phyloP scores from a whole-genome alignment of 257 asterid species.

The Solanum phureja region DNA sequence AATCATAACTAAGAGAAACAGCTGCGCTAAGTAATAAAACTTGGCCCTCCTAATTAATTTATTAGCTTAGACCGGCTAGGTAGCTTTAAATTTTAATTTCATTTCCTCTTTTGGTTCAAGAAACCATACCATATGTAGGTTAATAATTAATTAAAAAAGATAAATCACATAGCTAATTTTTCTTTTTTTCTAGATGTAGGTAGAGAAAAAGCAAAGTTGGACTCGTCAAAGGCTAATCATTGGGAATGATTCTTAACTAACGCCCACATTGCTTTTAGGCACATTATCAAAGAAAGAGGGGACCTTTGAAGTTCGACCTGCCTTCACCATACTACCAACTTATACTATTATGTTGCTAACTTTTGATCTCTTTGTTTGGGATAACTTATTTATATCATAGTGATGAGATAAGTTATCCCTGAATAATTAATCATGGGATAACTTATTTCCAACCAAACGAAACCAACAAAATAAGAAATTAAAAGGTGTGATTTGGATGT shows the following conservation, averaged over 20 bases:
- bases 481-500: background rate
- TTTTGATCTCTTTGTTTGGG: too few relatives aligned
- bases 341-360: too few relatives aligned
- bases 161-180: background rate
- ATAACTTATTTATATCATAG: too few relatives aligned
- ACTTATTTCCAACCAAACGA: too few relatives aligned
- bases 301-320: background rate
- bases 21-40: background rate
- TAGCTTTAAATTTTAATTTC: background rate
- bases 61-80: background rate
- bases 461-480: background rate
- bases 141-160: background rate
- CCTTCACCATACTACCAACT: background rate
- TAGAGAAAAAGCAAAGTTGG: slow-evolving; percentile 17
- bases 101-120: too few relatives aligned
- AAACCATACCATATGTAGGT: background rate
- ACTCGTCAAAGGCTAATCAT: slow-evolving; percentile 47
- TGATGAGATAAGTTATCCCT: too few relatives aligned
- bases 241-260: slow-evolving; percentile 5
- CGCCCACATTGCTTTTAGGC: slow-evolving; percentile 12
- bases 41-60: background rate
- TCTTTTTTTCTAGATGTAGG: background rate
- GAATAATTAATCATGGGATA: too few relatives aligned
- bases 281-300: background rate
- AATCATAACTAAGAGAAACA: background rate